A percentile compares a stretch with the other conserved stretches of the same genome.
Evolutionary conservation across 768 basidiomycete species (phyloP).

Genomic region (Podaxis pistillaris): DNA sequence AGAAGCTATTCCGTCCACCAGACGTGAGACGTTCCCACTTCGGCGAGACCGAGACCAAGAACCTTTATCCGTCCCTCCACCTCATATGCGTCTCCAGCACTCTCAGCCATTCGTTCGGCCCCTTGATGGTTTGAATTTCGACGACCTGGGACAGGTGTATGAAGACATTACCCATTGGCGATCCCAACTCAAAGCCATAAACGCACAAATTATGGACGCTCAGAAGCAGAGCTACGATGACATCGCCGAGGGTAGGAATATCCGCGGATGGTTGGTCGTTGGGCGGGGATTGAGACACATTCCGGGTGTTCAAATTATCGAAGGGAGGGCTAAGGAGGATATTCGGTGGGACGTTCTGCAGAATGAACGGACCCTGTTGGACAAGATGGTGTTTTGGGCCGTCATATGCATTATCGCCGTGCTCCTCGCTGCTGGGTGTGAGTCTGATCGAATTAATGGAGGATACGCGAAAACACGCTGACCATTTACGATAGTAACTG

Average conservation of each 20-base stretch:
- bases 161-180: slow-evolving; percentile 70
- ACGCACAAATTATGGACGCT: slow-evolving; percentile 66
- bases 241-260: slow-evolving; percentile 65
- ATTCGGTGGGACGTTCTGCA: slow-evolving; percentile 79
- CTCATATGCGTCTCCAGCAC: slow-evolving; percentile 69
- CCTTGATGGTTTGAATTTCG: slow-evolving; percentile 66
- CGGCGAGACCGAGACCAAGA: slow-evolving; percentile 32
- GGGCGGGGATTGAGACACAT: slow-evolving; percentile 66
- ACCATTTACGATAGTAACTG: slow-evolving; percentile 50
- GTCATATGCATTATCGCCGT: slow-evolving; percentile 48
- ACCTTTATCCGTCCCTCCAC: slow-evolving; percentile 46
- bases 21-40: slow-evolving; percentile 67
- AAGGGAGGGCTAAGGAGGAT: slow-evolving; percentile 81
- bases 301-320: slow-evolving; percentile 65
- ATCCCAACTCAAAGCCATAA: slow-evolving; percentile 67
- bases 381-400: slow-evolving; percentile 55
- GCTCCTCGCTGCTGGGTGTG: slow-evolving; percentile 58
- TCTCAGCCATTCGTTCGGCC: slow-evolving; percentile 73
- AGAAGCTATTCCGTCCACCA: slow-evolving; percentile 31
- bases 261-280: slow-evolving; percentile 78
- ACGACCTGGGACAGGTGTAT: slow-evolving; percentile 65
- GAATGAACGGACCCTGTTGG: slow-evolving; percentile 46
- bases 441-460: slow-evolving; percentile 29
- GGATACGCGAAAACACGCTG: slow-evolving; percentile 11
- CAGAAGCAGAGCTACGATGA: slow-evolving; percentile 68